Base-by-base conservation (phyloP, 176 grass and related monocot species). In the Thinopyrum elongatum region DNA sequence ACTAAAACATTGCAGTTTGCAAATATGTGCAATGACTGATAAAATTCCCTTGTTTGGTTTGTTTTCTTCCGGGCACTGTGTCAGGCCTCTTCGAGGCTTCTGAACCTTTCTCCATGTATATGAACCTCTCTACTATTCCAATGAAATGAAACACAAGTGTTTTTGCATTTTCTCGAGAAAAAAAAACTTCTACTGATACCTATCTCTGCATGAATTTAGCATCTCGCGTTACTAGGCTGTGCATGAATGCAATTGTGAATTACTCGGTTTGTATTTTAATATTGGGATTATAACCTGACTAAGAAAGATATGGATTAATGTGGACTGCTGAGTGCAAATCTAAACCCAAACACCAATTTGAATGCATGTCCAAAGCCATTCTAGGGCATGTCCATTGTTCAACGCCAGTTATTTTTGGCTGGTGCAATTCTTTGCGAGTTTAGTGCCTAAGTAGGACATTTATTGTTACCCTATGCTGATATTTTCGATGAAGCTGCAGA, bases 361-460 rank as follows among this genome's bases (percentile, higher is more conserved):
- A 53, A 53, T 76, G 73, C 27, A 55, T 55, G 42, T 55, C 74
- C 29, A 74, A 29, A 28, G 71, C 71, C 42, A 51, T 29, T 4
- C 42, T 19, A 55, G 22, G 12, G 73, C 39, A 53, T 65, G 27
- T 76, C 27, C 49, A 51, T 35, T 34, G 27, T 27, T 28, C 44
- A 84, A 12, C 26, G 4, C 59, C 41, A 77, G 16, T 4, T 7
- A 34, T 76, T 76, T n/a, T 62, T 51, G 74, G 36, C 22, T 4
- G 58, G n/a, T 76, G 27, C 63, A 65, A 82, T 73, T 70, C 61
- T 64, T 67, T 80, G 34, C 49, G 28, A 77, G 62, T 83, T 77
- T 42, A 35, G 35, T 82, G 47, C 29, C n/a, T 26, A 53, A 42
- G 27, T 23, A 80, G 46, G 70, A 26, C 31, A 51, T 66, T 65